Evolutionary conservation across 192 early-diverging fungal species (phyloP).

Genomic region (Entomortierella lignicola): DNA sequence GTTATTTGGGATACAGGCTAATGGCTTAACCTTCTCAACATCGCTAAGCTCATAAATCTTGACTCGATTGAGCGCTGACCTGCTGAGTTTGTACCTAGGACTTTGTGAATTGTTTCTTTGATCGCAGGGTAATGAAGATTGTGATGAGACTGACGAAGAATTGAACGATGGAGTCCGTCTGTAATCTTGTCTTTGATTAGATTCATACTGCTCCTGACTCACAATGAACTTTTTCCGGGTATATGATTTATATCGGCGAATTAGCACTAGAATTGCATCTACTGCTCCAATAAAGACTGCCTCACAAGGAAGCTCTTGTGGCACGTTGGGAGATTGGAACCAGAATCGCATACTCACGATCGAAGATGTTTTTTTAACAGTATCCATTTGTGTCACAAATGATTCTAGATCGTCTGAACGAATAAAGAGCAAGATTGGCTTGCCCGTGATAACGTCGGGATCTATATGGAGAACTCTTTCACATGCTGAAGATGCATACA

Average conservation of each 20-base stretch:
- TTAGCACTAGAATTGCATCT: constrained; percentile 16
- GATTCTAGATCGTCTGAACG: constrained; percentile 33
- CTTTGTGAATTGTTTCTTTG: too few species aligned
- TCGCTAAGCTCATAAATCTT: background rate
- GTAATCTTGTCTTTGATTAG: too few species aligned
- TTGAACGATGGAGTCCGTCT: too few species aligned
- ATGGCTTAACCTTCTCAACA: background rate
- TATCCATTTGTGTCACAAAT: constrained; percentile 30
- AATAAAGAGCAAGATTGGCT: constrained; percentile 30
- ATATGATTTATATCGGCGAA: constrained; percentile 15
- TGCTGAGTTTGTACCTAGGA: background rate
- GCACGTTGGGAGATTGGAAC: constrained; percentile 28
- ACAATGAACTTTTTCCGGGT: constrained; percentile 12
- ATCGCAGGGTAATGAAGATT: too few species aligned
- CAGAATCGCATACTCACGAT: constrained; percentile 41
- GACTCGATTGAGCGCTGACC: too few species aligned
- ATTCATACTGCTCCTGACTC: too few species aligned
- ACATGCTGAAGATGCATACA: constrained; percentile 36
- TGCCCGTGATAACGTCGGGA: constrained; percentile 18
- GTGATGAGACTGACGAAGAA: too few species aligned
- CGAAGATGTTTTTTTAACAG: constrained; percentile 16
- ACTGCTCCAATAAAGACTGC: constrained; percentile 18
- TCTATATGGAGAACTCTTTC: constrained; percentile 8
- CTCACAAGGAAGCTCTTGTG: constrained; percentile 30
- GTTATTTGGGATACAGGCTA: background rate